phyloP scores from a whole-genome alignment of 2,329 filamentous ascomycete species.

The Aspergillus hortae region DNA sequence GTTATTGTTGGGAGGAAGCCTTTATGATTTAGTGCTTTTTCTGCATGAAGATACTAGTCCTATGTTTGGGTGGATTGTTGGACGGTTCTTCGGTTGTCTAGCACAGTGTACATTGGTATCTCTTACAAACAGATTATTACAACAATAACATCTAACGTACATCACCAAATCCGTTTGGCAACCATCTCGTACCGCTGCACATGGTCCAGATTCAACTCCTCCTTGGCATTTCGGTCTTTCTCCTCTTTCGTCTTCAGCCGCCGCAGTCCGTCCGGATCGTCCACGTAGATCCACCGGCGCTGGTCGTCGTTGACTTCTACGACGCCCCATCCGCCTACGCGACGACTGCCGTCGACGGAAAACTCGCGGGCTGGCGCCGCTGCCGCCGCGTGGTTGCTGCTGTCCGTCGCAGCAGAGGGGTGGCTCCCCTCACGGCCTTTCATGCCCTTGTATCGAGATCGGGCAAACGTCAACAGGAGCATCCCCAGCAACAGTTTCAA shows the following conservation, averaged over 20 bases:
- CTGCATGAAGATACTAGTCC: no score
- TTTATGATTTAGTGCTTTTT: no score
- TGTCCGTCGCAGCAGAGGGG: constrained; percentile 4
- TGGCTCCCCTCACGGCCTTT: constrained; percentile 58
- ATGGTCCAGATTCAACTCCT: constrained; percentile 59
- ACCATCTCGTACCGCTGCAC: constrained; percentile 89
- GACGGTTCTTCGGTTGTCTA: not conserved
- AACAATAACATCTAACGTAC: not conserved
- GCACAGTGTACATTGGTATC: not conserved
- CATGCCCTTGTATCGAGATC: constrained; percentile 77
- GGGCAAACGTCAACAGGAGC: constrained; percentile 73
- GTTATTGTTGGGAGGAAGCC: constrained; percentile 16
- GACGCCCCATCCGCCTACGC: constrained; percentile 77
- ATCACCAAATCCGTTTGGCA: constrained; percentile 90
- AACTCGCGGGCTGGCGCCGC: constrained; percentile 39
- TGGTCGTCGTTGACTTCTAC: constrained; percentile 89
- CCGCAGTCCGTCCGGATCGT: constrained; percentile 69
- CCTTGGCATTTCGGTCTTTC: constrained; percentile 57
- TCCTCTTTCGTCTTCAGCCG: constrained; percentile 61
- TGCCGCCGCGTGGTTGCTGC: constrained; percentile 12
- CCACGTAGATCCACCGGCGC: constrained; percentile 78
- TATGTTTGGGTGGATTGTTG: no score
- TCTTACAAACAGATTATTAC: not conserved
- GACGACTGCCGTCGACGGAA: constrained; percentile 67
- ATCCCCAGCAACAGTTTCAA: constrained; percentile 86